A percentile compares a stretch with the other conserved stretches of the same genome.
phyloP scores from a whole-genome alignment of 1,139 yeast species.

The Blastobotrys malaysiensis region DNA sequence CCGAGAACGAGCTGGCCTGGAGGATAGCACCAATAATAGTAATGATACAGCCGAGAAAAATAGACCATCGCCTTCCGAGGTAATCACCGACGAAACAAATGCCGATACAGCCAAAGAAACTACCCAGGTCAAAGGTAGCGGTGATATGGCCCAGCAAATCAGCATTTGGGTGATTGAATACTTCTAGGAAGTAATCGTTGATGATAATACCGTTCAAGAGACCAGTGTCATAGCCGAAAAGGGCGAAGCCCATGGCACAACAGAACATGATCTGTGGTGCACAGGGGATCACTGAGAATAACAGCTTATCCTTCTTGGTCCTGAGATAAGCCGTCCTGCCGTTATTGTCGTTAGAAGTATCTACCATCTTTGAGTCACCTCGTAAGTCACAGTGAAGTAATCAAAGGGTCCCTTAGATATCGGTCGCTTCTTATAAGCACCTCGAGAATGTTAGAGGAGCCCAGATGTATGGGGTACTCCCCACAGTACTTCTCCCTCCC shows the following conservation, averaged over 20 bases:
- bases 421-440: not conserved
- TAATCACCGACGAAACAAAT: slow-evolving; percentile 7
- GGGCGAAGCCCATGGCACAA: not conserved
- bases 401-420: too few relatives aligned
- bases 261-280: not conserved
- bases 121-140: slow-evolving; percentile 12
- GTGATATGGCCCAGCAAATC: slow-evolving; percentile 13
- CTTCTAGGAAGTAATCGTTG: slow-evolving; percentile 19
- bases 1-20: slow-evolving; percentile 48
- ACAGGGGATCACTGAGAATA: not conserved
- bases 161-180: slow-evolving; percentile 18
- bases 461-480: too few relatives aligned
- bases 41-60: slow-evolving; percentile 26
- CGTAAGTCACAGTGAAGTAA: not conserved
- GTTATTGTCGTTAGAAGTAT: not conserved
- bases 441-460: not conserved
- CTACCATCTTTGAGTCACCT: not conserved
- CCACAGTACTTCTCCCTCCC: too few relatives aligned
- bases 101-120: slow-evolving; percentile 6
- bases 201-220: slow-evolving; percentile 24
- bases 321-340: not conserved
- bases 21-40: slow-evolving; percentile 59
- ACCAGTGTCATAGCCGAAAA: slow-evolving; percentile 24
- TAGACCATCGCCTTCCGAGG: slow-evolving; percentile 5
- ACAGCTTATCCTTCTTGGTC: not conserved